A percentile compares a stretch with the other conserved stretches of the same genome.
phyloP scores from a whole-genome alignment of 2,329 filamentous ascomycete species.

The Cordyceps fumosorosea region DNA sequence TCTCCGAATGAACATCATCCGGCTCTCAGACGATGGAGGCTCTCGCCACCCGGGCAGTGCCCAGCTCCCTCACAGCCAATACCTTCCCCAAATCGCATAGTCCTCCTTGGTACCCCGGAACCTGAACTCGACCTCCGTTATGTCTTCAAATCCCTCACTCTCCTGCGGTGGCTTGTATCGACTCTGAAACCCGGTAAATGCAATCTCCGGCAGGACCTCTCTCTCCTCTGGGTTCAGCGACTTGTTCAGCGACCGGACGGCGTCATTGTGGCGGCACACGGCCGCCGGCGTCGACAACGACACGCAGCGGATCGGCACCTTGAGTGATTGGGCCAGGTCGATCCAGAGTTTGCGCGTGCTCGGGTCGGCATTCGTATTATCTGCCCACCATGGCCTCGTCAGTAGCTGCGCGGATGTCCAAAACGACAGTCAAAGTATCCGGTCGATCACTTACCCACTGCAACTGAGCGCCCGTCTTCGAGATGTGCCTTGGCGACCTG shows the following conservation, averaged over 20 bases:
- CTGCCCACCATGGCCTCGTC: constrained; percentile 36
- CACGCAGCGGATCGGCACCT: constrained; percentile 75
- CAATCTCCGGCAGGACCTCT: constrained; percentile 64
- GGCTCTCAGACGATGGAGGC: not conserved
- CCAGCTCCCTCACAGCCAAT: constrained; percentile 56
- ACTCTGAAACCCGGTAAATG: constrained; percentile 69
- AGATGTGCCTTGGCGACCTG: constrained; percentile 65
- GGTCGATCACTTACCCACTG: constrained; percentile 56
- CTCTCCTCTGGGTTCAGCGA: constrained; percentile 80
- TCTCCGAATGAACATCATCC: too few relatives aligned
- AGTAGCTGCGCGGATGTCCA: not conserved
- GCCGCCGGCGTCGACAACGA: constrained; percentile 69
- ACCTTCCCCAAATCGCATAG: constrained; percentile 64
- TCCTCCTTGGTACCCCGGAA: constrained; percentile 66
- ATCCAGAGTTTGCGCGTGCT: constrained; percentile 76
- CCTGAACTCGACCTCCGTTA: constrained; percentile 67
- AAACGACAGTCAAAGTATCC: constrained; percentile 1
- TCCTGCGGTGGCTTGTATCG: constrained; percentile 66
- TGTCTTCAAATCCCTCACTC: constrained; percentile 78
- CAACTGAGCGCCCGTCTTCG: constrained; percentile 60
- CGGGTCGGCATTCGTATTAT: constrained; percentile 89
- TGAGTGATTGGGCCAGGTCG: constrained; percentile 60
- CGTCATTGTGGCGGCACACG: constrained; percentile 80
- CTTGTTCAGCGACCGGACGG: constrained; percentile 64
- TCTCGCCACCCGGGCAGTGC: not conserved